A percentile compares a stretch with the other conserved stretches of the same genome.
phyloP scores from a whole-genome alignment of 495 filamentous ascomycete species.

The Hypoxylon rickii region DNA sequence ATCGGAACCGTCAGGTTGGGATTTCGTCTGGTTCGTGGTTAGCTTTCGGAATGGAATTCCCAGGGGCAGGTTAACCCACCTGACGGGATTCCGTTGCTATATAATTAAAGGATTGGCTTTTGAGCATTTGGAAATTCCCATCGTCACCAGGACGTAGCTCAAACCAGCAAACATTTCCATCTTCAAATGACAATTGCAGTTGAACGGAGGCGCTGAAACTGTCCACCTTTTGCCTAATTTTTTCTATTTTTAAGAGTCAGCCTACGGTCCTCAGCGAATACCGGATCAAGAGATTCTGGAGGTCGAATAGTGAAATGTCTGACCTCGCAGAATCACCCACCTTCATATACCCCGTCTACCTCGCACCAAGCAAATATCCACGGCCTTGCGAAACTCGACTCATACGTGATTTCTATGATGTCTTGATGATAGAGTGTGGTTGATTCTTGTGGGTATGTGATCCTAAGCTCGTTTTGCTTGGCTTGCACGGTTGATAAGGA shows the following conservation, averaged over 20 bases:
- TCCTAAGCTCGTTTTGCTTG: neutral
- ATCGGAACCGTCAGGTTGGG: too few relatives aligned
- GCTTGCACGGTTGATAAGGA: neutral
- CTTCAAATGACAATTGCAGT: neutral
- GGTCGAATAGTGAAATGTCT: neutral
- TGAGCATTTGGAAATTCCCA: neutral
- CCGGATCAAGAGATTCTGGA: neutral
- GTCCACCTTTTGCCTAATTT: neutral
- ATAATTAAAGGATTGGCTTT: neutral
- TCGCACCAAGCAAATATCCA: constrained; percentile 1
- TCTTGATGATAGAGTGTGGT: neutral
- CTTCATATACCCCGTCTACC: neutral
- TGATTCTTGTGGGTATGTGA: neutral
- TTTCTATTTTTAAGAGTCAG: neutral
- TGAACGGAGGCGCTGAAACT: neutral
- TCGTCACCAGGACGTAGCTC: neutral
- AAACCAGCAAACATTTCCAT: constrained; percentile 1
- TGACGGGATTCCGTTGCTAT: neutral
- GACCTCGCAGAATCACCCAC: neutral
- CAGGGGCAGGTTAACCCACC: neutral
- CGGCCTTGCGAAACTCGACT: neutral
- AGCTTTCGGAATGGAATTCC: neutral
- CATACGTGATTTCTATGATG: neutral
- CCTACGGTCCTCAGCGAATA: neutral
- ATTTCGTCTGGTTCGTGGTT: neutral